phyloP scores from a whole-genome alignment of 2,329 filamentous ascomycete genomes.

The Aspergillus amoenus region DNA sequence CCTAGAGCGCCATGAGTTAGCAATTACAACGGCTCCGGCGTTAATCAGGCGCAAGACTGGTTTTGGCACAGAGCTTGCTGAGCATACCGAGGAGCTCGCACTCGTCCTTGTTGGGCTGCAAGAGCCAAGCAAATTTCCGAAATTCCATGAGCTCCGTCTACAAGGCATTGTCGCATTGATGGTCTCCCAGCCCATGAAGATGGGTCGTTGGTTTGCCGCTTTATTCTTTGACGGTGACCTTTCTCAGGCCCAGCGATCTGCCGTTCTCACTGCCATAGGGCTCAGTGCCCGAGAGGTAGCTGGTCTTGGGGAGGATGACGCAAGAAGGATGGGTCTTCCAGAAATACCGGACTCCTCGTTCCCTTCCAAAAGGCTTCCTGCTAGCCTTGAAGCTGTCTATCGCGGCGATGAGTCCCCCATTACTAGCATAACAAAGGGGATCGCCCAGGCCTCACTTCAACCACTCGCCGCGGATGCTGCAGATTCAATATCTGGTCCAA shows the following conservation, averaged over 20 bases:
- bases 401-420: constrained; percentile 56
- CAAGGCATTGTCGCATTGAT: constrained; percentile 81
- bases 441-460: constrained; percentile 72
- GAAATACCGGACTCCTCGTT: constrained; percentile 54
- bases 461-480: constrained; percentile 81
- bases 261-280: constrained; percentile 78
- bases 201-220: constrained; percentile 80
- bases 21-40: constrained; percentile 70
- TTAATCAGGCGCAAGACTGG: constrained; percentile 85
- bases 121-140: constrained; percentile 78
- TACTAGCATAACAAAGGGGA: constrained; percentile 63
- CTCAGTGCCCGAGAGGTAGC: constrained; percentile 81
- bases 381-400: constrained; percentile 72
- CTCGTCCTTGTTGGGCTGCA: constrained; percentile 74
- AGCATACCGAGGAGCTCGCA: constrained; percentile 80
- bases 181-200: constrained; percentile 69
- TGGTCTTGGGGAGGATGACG: constrained; percentile 64
- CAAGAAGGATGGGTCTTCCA: constrained; percentile 35
- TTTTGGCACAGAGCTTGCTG: constrained; percentile 83
- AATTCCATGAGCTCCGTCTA: constrained; percentile 72
- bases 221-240: constrained; percentile 92
- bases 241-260: constrained; percentile 78
- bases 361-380: constrained; percentile 76
- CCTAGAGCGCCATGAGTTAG: constrained; percentile 80
- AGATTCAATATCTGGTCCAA: constrained; percentile 74